Evolutionary conservation across 331 rosid species (phyloP).

Genomic region (Pyracantha coccinea): DNA sequence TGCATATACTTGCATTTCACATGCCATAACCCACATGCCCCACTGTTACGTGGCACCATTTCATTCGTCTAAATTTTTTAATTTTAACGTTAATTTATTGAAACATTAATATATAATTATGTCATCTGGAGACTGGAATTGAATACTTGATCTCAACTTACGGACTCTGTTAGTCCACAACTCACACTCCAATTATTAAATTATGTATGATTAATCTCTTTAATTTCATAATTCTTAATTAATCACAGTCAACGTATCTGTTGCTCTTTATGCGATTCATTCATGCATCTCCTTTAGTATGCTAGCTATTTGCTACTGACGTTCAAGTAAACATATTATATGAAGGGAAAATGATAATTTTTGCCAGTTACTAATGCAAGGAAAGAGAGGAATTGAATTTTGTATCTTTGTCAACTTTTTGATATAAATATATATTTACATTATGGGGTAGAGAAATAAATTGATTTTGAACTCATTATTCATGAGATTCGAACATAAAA

Average conservation of each 20-base stretch:
- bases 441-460: no score
- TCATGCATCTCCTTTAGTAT: not conserved
- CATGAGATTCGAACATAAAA: no score
- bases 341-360: no score
- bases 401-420: no score
- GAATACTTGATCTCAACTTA: slow-evolving; percentile 10
- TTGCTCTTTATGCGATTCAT: not conserved
- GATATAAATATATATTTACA: no score
- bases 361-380: no score
- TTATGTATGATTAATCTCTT: not conserved
- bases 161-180: slow-evolving; percentile 1
- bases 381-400: no score
- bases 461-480: no score
- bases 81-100: not conserved
- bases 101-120: not conserved
- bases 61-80: not conserved
- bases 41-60: not conserved
- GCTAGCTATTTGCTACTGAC: no score
- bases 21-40: not conserved
- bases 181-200: not conserved
- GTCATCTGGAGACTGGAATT: not conserved
- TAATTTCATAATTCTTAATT: not conserved
- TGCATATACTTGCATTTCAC: not conserved
- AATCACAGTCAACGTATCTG: not conserved
- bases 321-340: no score